These are phyloP conservation scores for Aspergillus melleus DNA, from an alignment of 2,329 filamentous ascomycete species.

Conservation along the genomic window DNA sequence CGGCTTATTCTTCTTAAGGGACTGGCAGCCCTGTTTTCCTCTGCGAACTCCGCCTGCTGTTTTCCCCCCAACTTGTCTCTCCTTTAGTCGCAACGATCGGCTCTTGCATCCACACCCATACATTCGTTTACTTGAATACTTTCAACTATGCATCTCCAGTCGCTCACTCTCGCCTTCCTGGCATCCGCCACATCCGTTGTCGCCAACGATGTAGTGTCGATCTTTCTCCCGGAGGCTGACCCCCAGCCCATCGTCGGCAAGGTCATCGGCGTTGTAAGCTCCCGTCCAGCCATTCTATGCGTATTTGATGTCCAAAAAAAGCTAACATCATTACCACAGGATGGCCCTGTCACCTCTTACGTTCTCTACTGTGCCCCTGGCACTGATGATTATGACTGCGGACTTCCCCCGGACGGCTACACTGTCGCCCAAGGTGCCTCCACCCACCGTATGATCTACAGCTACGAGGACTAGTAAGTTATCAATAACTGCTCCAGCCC, in stretches of 20 bases:
- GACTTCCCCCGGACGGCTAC: slow-evolving; percentile 5
- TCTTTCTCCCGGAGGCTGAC: slow-evolving; percentile 10
- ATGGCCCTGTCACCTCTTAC: slow-evolving; percentile 20
- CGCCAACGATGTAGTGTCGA: slow-evolving; percentile 16
- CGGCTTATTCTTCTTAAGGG: background rate
- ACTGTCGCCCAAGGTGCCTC: slow-evolving; percentile 15
- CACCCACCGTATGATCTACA: background rate
- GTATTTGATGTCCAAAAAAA: background rate
- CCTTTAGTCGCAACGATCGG: background rate
- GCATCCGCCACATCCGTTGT: slow-evolving; percentile 24
- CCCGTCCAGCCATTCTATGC: background rate
- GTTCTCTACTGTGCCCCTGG: slow-evolving; percentile 14
- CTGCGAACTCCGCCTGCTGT: background rate
- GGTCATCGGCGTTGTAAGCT: slow-evolving; percentile 17
- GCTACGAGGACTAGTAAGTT: slow-evolving; percentile 15
- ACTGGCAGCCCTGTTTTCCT: background rate
- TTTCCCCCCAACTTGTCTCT: background rate
- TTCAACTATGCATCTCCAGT: slow-evolving; percentile 17
- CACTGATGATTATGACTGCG: slow-evolving; percentile 11
- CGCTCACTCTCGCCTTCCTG: slow-evolving; percentile 26
- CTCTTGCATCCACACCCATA: background rate
- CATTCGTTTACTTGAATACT: background rate
- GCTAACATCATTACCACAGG: slow-evolving; percentile 9
- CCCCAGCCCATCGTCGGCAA: slow-evolving; percentile 9
- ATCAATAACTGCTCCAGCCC: background rate